phyloP scores from a whole-genome alignment of 352 stramenopile species.

The Globisporangium paddicum region DNA sequence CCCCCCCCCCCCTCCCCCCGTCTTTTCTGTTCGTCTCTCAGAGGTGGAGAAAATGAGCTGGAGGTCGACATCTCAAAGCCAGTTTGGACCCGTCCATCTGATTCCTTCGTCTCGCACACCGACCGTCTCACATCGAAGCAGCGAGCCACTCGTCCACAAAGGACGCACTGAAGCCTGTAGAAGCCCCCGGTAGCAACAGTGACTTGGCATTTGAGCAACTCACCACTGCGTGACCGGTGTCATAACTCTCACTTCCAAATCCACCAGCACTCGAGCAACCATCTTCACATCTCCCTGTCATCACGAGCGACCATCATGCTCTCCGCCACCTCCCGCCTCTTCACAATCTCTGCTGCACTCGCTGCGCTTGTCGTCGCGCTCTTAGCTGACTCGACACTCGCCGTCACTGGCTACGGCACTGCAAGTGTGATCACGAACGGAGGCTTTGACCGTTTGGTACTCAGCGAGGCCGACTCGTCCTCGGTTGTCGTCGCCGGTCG shows the following conservation, averaged over 20 bases:
- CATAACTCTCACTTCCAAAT: not conserved
- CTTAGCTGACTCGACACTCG: not conserved
- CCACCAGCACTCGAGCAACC: not conserved
- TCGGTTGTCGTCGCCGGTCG: not conserved
- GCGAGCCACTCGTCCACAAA: not conserved
- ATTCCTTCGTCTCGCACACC: too few relatives aligned
- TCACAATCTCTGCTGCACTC: not conserved
- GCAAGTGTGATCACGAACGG: not conserved
- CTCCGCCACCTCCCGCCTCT: not conserved
- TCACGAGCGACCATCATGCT: not conserved
- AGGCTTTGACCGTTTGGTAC: not conserved
- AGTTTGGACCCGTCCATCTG: not conserved
- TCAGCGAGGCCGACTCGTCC: not conserved
- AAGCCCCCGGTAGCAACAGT: not conserved
- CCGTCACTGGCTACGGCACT: not conserved
- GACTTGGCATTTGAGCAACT: not conserved
- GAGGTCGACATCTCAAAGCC: not conserved
- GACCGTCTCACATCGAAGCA: not conserved
- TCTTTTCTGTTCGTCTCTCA: not conserved
- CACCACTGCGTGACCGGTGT: not conserved
- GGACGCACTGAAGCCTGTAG: not conserved
- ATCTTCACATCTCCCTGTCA: not conserved
- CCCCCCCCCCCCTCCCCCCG: too few relatives aligned
- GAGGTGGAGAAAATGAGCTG: not conserved
- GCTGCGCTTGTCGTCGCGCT: not conserved